Base-by-base conservation (phyloP, 495 filamentous ascomycete species). In the Clohesyomyces aquaticus region DNA sequence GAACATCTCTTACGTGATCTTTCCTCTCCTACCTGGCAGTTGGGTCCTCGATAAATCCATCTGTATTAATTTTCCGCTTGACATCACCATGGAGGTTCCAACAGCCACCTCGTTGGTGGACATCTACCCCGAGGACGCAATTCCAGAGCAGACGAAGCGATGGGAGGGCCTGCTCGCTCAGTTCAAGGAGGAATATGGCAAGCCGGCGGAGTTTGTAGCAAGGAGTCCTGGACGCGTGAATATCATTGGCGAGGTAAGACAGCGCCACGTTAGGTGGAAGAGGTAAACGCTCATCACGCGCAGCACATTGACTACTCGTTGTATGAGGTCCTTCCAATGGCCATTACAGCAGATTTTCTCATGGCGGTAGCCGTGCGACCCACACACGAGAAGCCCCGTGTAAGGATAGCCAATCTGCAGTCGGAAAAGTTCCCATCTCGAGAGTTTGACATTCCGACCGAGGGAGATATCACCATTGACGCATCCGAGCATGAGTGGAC, bases 301-400 rank as follows among this genome's bases (percentile, higher is more conserved):
- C 53, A 75, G 80, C 94, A 98, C 78, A 97, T 98, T 71, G 94
- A 98, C 80, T 98, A 98, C 76, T 95, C 91, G 19, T 85, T 98
- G 35, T 98, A 97, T 79, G 86, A 93, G 72, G 93, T 97, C 49
- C 81, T 98, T 18, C 94, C 94, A 53, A 98, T 96, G 84, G 94
- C 93, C 56, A 89, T 97, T 66, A 91, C 87, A 18, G 89, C 91
- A 50, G 94, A 98, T 74, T 85, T 92, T 56, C 82, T 98, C 43
- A 82, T 98, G 60, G 94, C 93, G 51, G 90, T 97, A 43, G 87
- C 87, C 46, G 82, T 84, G 42, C 74, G 82, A 63, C 76, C 77
- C 10, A 67, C 77, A 11, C 57, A 71, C 28, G 69, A 74, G 10
- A 79, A 78, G 21, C 74, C 83, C 0, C 76, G 75, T 14, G 77